phyloP scores from a whole-genome alignment of 2,329 filamentous ascomycete genomes.

The Trichoderma sp. region DNA sequence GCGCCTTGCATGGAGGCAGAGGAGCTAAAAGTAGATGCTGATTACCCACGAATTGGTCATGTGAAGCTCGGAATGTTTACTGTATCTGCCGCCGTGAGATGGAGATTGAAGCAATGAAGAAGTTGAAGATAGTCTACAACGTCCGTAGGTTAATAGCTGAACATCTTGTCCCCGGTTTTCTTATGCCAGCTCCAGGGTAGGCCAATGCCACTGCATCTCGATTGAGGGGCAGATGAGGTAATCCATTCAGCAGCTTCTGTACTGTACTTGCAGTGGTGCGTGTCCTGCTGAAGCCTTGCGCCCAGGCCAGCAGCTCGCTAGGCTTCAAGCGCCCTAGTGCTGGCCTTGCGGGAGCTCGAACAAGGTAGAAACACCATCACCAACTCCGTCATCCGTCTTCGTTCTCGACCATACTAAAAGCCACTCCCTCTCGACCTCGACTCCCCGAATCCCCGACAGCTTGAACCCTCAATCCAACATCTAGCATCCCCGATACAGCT shows the following conservation, averaged over 20 bases:
- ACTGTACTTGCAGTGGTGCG: conserved; percentile 13
- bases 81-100: neutral
- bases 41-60: neutral
- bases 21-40: neutral
- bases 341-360: conserved; percentile 18
- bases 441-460: neutral
- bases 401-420: neutral
- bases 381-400: conserved; percentile 19
- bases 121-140: neutral
- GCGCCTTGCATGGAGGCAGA: neutral
- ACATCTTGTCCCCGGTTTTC: neutral
- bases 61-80: neutral
- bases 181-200: neutral
- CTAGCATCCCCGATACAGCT: neutral
- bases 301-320: conserved; percentile 12
- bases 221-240: neutral
- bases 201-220: neutral
- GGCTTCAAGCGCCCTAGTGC: neutral
- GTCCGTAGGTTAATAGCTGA: neutral
- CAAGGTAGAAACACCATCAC: neutral
- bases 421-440: neutral
- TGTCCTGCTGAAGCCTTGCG: conserved; percentile 26
- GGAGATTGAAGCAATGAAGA: neutral
- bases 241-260: neutral
- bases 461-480: neutral